Conservation (phyloP, 495 filamentous ascomycete species). For the Neurospora sp. region DNA sequence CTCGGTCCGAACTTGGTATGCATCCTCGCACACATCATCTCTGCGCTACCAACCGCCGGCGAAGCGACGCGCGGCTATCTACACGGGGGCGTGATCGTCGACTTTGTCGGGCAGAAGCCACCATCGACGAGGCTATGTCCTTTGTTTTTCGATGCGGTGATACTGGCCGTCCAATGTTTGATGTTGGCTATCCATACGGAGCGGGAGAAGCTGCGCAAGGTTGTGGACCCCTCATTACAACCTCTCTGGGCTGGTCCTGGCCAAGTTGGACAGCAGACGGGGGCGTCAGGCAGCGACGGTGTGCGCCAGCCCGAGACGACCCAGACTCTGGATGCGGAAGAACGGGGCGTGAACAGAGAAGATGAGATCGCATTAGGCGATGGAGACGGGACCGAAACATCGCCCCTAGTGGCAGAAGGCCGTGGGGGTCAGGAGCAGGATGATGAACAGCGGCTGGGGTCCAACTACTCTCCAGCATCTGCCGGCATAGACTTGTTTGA, state of each 20-base stretch:
- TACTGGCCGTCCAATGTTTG: constrained; percentile 59
- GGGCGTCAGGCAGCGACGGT: constrained; percentile 3
- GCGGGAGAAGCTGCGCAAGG: constrained; percentile 45
- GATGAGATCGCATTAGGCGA: constrained; percentile 25
- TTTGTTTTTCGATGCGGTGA: constrained; percentile 51
- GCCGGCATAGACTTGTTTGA: constrained; percentile 38
- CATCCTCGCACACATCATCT: constrained; percentile 58
- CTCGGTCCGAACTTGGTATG: constrained; percentile 61
- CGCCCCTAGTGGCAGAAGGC: constrained; percentile 19
- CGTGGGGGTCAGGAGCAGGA: constrained; percentile 8
- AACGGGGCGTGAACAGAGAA: constrained; percentile 58
- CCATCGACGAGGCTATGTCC: constrained; percentile 58
- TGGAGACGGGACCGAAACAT: constrained; percentile 41
- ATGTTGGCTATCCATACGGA: constrained; percentile 68
- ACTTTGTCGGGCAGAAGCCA: constrained; percentile 78
- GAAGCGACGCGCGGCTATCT: constrained; percentile 73
- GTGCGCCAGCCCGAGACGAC: constrained; percentile 10
- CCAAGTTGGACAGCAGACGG: neutral
- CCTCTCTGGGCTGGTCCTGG: constrained; percentile 3
- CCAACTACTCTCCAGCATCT: constrained; percentile 35
- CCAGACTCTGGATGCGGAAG: constrained; percentile 74
- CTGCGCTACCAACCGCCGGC: constrained; percentile 52
- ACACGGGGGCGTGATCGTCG: constrained; percentile 71
- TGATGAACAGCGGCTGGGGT: constrained; percentile 34
- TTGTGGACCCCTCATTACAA: constrained; percentile 22